Evolutionary conservation across 1,284 basidiomycete species (phyloP).

Genomic region (Coniferiporia sulphurascens): DNA sequence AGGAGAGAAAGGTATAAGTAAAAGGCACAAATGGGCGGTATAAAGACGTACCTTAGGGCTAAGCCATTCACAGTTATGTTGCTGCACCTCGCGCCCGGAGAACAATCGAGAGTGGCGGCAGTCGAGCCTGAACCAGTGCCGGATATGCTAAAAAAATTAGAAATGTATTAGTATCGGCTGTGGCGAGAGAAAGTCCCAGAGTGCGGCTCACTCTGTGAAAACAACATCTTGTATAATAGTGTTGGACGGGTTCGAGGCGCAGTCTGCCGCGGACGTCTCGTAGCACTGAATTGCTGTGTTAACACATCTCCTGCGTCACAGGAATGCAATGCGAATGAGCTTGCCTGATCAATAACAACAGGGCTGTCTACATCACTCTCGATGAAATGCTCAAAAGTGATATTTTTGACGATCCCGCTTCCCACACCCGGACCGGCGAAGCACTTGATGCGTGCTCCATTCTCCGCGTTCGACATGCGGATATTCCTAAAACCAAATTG

Average conservation of each 20-base stretch:
- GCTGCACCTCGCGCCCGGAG: constrained; percentile 45
- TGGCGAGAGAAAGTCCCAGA: neutral
- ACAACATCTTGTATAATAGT: constrained; percentile 42
- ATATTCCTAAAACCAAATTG: constrained; percentile 31
- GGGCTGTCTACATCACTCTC: constrained; percentile 41
- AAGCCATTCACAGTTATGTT: constrained; percentile 47
- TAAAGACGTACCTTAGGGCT: constrained; percentile 30
- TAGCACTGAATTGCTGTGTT: constrained; percentile 41
- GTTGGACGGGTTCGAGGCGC: constrained; percentile 48
- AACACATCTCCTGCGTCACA: neutral
- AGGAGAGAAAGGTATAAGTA: neutral
- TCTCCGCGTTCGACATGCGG: constrained; percentile 43
- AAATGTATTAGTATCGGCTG: neutral
- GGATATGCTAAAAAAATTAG: constrained; percentile 37
- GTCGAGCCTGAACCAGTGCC: constrained; percentile 51
- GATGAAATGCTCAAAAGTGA: constrained; percentile 36
- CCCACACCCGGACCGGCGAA: constrained; percentile 34
- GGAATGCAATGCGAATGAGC: constrained; percentile 1
- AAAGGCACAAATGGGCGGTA: neutral
- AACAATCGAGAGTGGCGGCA: constrained; percentile 55
- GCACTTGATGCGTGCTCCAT: constrained; percentile 49
- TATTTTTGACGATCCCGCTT: constrained; percentile 34
- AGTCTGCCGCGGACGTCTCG: constrained; percentile 39
- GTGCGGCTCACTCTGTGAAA: constrained; percentile 18
- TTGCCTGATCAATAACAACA: constrained; percentile 36